Percentiles rank a stretch among this genome's conserved stretches.
These are phyloP conservation scores for Phytophthora syringae DNA, from an alignment of 352 stramenopile species.

Conservation along the genomic window DNA sequence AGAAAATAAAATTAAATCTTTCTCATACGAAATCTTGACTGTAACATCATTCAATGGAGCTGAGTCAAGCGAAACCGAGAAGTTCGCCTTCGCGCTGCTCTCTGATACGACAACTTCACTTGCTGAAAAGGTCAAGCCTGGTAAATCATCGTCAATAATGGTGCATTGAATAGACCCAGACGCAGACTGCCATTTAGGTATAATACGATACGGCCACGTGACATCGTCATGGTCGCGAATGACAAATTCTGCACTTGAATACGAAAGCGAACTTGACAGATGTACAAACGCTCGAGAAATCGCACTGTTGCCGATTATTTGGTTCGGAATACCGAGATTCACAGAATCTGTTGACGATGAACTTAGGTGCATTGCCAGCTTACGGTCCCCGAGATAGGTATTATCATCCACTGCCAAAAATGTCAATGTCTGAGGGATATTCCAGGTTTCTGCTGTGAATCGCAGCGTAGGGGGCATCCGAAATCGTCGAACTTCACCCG, in stretches of 20 bases:
- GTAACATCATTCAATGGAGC: conserved; percentile 54
- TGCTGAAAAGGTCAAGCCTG: conserved; percentile 58
- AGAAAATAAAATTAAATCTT: conserved; percentile 43
- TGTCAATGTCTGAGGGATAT: conserved; percentile 52
- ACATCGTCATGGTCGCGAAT: conserved; percentile 33
- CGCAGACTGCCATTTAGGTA: conserved; percentile 39
- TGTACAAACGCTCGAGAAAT: conserved; percentile 32
- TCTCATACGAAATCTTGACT: conserved; percentile 53
- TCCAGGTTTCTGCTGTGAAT: conserved; percentile 71
- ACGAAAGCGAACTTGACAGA: conserved; percentile 38
- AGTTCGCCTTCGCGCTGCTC: conserved; percentile 48
- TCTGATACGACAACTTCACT: conserved; percentile 51
- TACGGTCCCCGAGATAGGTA: conserved; percentile 56
- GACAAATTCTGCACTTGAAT: conserved; percentile 51
- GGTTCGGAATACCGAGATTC: conserved; percentile 30
- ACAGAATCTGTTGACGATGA: conserved; percentile 37
- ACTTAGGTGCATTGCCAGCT: conserved; percentile 43
- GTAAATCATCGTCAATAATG: conserved; percentile 71
- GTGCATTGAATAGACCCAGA: conserved; percentile 43
- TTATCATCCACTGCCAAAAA: conserved; percentile 74
- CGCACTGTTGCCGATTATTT: conserved; percentile 30
- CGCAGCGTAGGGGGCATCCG: conserved; percentile 48
- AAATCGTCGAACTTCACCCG: conserved; percentile 36
- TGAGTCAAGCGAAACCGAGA: conserved; percentile 67
- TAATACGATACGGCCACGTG: conserved; percentile 50